phyloP scores from a whole-genome alignment of 2,329 filamentous ascomycete genomes.

The Xenosphaeropsis pyriputrescens region DNA sequence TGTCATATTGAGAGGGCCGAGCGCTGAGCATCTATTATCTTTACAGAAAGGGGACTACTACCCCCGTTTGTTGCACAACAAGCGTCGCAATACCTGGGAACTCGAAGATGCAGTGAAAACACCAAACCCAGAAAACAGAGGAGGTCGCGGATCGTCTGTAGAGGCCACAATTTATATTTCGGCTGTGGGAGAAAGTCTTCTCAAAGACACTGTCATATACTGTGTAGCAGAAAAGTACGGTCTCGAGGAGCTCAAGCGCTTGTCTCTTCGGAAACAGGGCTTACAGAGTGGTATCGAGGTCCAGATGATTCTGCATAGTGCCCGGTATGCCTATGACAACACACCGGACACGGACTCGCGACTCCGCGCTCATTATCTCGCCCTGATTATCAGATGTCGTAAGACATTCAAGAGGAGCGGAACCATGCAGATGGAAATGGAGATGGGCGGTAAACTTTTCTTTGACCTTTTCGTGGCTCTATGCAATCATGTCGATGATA shows the following conservation, averaged over 20 bases:
- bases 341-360: conserved; percentile 87
- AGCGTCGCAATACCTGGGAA: conserved; percentile 66
- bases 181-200: conserved; percentile 47
- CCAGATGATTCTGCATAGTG: conserved; percentile 72
- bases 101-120: conserved; percentile 50
- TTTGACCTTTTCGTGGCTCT: conserved; percentile 90
- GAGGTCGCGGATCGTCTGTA: conserved; percentile 33
- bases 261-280: conserved; percentile 79
- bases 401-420: conserved; percentile 85
- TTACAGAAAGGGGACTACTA: conserved; percentile 29
- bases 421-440: conserved; percentile 94
- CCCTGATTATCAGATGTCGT: conserved; percentile 78
- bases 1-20: neutral
- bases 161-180: conserved; percentile 59
- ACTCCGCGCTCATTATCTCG: conserved; percentile 78
- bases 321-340: conserved; percentile 79
- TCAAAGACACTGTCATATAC: conserved; percentile 86
- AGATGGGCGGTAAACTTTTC: conserved; percentile 72
- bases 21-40: neutral
- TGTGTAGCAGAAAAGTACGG: conserved; percentile 78
- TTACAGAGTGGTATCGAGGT: conserved; percentile 82
- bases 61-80: conserved; percentile 69
- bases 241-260: conserved; percentile 69
- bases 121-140: conserved; percentile 32
- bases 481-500: conserved; percentile 77